Evolutionary conservation across 2,329 filamentous ascomycete species (phyloP).

Genomic region (Didymella pinodella): DNA sequence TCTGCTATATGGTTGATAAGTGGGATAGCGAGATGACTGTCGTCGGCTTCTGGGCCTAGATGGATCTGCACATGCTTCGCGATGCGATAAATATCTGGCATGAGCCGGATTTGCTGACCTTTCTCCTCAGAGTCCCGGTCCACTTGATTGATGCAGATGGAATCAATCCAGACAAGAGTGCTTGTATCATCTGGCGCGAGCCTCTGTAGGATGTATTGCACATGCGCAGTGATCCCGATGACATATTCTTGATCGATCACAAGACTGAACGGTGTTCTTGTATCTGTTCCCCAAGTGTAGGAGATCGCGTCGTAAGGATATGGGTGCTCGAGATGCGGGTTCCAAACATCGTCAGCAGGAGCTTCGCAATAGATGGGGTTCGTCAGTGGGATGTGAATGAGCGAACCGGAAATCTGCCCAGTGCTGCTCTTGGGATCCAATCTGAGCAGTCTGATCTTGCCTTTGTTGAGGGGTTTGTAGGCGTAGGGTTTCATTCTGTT

Average conservation of each 20-base stretch:
- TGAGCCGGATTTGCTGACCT: not conserved
- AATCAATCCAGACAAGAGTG: not conserved
- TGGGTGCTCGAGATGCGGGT: not conserved
- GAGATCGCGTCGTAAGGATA: not conserved
- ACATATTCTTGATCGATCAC: not conserved
- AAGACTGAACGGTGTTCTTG: not conserved
- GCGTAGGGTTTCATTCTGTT: not conserved
- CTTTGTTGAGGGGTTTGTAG: not conserved
- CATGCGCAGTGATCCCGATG: not conserved
- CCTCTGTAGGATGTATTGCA: not conserved
- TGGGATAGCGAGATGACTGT: not conserved
- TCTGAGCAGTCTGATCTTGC: not conserved
- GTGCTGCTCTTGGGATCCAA: not conserved
- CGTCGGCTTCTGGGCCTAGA: not conserved
- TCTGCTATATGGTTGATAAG: not conserved
- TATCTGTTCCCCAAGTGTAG: not conserved
- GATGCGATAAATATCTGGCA: not conserved
- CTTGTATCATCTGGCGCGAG: not conserved
- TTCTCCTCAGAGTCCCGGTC: not conserved
- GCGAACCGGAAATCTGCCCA: not conserved
- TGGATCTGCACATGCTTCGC: not conserved
- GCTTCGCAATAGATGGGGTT: not conserved
- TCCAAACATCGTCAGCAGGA: not conserved
- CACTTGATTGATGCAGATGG: not conserved
- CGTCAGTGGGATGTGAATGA: not conserved